Evolutionary conservation across 129 eudicot species (phyloP), one percentile per base, ranked within the genome.

Genomic region (Arctium lappa): DNA sequence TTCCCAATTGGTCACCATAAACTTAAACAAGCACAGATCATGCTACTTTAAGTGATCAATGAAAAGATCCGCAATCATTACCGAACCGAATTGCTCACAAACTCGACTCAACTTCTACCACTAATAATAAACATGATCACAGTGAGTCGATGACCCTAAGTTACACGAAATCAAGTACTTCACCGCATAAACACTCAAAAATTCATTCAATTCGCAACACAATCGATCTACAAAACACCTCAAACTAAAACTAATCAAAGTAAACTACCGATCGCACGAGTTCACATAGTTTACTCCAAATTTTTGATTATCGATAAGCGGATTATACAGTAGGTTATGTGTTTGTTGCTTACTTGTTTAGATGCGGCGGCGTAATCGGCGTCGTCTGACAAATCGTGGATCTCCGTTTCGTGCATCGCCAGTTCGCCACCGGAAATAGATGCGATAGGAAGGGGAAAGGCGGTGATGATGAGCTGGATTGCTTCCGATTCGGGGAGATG

Each of bases 351-450:
- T 86, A 94, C 97, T 85, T 90, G 96, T 68, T 92, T 94, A 16
- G 88, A 86, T 69, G 96, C 91, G 27, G 92, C 98, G 65, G 96
- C 98, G 88, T 94, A 94, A 88, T 94, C 98, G 82, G 97, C 97
- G 85, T 94, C 98, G 81, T 94, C 98, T 5, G 97, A 91, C 50
- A 94, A 84, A 83, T 94, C 98, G 85, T 92, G 89, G 50, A 87
- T 40, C 30, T 92, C 97, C 4, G 90, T 60, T 81, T 92, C 98
- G 75, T 83, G 90, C 98, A 94, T 94, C 91, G 86, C n/a, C n/a
- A n/a, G n/a, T n/a, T n/a, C n/a, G n/a, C 74, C 79, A 86, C 63
- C 80, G 87, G 83, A n/a, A 79, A 78, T 63, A 40, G 69, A 32
- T 73, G 79, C 38, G 76, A 69, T 39, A 15, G 31, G 82, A 76